Percentiles rank a stretch among this genome's conserved stretches.
Conservation (phyloP, 441 rosid genomes). For the Erodium moschatum region DNA sequence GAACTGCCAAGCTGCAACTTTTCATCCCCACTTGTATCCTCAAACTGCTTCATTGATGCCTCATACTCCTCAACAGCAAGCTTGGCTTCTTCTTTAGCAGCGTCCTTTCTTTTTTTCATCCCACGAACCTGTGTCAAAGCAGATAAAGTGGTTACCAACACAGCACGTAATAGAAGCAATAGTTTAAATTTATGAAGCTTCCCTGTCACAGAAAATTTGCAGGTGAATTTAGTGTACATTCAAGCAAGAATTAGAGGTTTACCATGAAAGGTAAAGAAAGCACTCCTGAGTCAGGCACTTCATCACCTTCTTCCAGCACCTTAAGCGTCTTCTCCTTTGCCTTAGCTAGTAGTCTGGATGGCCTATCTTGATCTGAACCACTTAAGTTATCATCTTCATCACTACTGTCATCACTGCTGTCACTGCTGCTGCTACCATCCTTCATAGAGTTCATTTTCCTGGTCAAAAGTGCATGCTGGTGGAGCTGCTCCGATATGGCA, state of each 20-base stretch:
- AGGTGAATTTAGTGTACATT: neutral
- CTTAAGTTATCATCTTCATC: slow-evolving; percentile 45
- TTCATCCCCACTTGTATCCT: slow-evolving; percentile 37
- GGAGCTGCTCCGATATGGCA: slow-evolving; percentile 75
- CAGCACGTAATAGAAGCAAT: slow-evolving; percentile 6
- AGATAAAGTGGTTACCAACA: slow-evolving; percentile 15
- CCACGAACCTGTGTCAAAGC: slow-evolving; percentile 48
- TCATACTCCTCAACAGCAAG: slow-evolving; percentile 71
- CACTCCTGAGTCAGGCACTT: slow-evolving; percentile 60
- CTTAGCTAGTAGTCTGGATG: slow-evolving; percentile 43
- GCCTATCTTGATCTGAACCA: slow-evolving; percentile 45
- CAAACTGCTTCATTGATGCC: slow-evolving; percentile 36
- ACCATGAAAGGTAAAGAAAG: slow-evolving; percentile 93
- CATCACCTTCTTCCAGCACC: slow-evolving; percentile 54
- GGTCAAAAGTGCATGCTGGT: slow-evolving; percentile 57
- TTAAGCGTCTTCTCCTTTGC: slow-evolving; percentile 67
- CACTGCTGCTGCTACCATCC: slow-evolving; percentile 45
- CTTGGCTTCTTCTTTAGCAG: slow-evolving; percentile 60
- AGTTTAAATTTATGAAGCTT: neutral
- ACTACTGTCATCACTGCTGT: slow-evolving; percentile 51
- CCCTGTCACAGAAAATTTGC: neutral
- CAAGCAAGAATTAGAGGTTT: slow-evolving; percentile 16
- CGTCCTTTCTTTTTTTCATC: slow-evolving; percentile 57
- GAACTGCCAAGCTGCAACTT: slow-evolving; percentile 24
- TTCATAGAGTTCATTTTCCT: slow-evolving; percentile 71